These are phyloP conservation scores for Mycena chlorophos DNA, from an alignment of 768 basidiomycete genomes.

Conservation along the genomic window DNA sequence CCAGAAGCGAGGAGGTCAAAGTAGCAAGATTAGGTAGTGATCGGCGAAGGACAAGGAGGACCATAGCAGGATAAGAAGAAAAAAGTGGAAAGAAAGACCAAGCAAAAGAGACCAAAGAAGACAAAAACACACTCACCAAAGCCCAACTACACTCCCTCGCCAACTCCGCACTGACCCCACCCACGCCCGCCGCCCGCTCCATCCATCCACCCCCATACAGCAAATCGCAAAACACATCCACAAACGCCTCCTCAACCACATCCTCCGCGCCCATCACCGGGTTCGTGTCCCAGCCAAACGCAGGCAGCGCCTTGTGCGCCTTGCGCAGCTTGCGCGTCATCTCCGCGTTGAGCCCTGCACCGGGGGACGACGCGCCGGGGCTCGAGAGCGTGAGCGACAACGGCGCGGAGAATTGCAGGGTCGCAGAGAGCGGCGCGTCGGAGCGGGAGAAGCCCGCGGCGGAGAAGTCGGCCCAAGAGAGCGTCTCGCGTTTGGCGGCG, in stretches of 20 bases:
- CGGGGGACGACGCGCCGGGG: slow-evolving; percentile 45
- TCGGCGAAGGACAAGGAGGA: too few relatives aligned
- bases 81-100: too few relatives aligned
- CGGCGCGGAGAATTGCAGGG: slow-evolving; percentile 75
- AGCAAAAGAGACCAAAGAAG: too few relatives aligned
- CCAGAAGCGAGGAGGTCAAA: too few relatives aligned
- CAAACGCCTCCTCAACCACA: slow-evolving; percentile 85
- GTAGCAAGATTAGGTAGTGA: too few relatives aligned
- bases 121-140: slow-evolving; percentile 58
- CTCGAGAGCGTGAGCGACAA: slow-evolving; percentile 33
- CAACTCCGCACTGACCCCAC: slow-evolving; percentile 28
- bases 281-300: slow-evolving; percentile 92
- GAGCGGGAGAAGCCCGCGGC: slow-evolving; percentile 76
- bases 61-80: too few relatives aligned
- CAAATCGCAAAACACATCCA: slow-evolving; percentile 84
- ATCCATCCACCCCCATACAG: slow-evolving; percentile 84
- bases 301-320: slow-evolving; percentile 73
- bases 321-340: slow-evolving; percentile 82
- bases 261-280: slow-evolving; percentile 77
- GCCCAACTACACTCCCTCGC: slow-evolving; percentile 93
- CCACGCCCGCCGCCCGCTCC: slow-evolving; percentile 72
- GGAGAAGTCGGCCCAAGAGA: slow-evolving; percentile 92
- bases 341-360: slow-evolving; percentile 75
- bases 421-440: slow-evolving; percentile 73
- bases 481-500: slow-evolving; percentile 73